Evolutionary conservation across 371 early-diverging fungal genomes (phyloP).

Genomic region (Furculomyces boomerangus): DNA sequence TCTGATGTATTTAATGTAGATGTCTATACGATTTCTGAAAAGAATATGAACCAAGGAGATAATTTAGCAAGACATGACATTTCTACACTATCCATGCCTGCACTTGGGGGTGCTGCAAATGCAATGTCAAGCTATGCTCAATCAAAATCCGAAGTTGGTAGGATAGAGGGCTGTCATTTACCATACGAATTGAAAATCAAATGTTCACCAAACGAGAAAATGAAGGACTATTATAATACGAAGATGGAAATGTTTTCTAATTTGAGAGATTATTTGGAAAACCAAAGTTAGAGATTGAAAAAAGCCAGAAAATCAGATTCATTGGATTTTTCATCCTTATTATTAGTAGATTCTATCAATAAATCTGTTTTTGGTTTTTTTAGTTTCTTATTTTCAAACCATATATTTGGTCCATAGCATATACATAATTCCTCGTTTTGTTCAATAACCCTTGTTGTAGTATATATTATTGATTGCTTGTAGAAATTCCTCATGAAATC

Average conservation of each 20-base stretch:
- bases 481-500: slow-evolving; percentile 40
- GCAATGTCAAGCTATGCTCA: neutral
- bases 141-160: too few relatives aligned
- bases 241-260: neutral
- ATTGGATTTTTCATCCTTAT: too few relatives aligned
- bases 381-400: slow-evolving; percentile 55
- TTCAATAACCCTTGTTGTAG: slow-evolving; percentile 30
- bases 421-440: slow-evolving; percentile 44
- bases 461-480: slow-evolving; percentile 33
- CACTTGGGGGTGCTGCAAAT: neutral
- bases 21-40: slow-evolving; percentile 26
- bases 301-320: too few relatives aligned
- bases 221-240: neutral
- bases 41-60: too few relatives aligned
- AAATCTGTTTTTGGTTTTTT: too few relatives aligned
- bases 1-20: slow-evolving; percentile 50
- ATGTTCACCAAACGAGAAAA: neutral
- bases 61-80: neutral
- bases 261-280: neutral
- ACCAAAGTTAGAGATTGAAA: too few relatives aligned
- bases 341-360: too few relatives aligned
- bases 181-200: neutral
- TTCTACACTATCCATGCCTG: neutral
- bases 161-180: too few relatives aligned
- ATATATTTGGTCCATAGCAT: slow-evolving; percentile 42